Evolutionary conservation across 169 alveolate species (phyloP), one percentile per base, ranked within the genome.

Genomic region (Plasmodium adleri): DNA sequence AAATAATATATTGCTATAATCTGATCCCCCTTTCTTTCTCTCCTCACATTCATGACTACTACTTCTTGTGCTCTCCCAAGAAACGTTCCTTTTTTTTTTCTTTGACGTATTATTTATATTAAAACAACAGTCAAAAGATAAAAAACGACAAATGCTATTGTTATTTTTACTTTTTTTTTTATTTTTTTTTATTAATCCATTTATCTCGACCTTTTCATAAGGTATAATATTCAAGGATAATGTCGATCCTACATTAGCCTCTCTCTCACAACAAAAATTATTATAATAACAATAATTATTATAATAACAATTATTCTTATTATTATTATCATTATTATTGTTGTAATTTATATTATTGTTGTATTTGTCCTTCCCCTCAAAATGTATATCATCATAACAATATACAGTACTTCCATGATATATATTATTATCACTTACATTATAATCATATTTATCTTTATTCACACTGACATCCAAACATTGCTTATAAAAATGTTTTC

Each of bases 401-500:
- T 70, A 20, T 0, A 9, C n/a, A 6, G 22, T 20, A 20, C 15
- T 43, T 13, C 47, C 20, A 54, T 54, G 8, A 15, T 54, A 7
- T 7, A 15, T 54, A 4, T 22, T 9, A 15, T 15, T 54, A 54
- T 54, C 20, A 1, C 20, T 54, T 15, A 54, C 20, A 8, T 56
- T 56, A 56, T 56, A 0, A 56, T 8, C 7, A 72, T 60, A 9
- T 22, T 39, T 10, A 32, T 28, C 39, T 28, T 72, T 47, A 72
- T 47, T 58, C 59, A 26, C 22, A 47, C 32, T 39, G 45, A 32
- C 1, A 32, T 32, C 45, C 45, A 32, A 32, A 54, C 64, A 22
- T 20, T 26, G 17, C 64, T 78, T 49, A 45, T 52, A 78, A 43
- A 64, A 49, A 32, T 60, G 67, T 59, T 50, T 72, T 45, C 45